phyloP scores from a whole-genome alignment of 805 yeast genomes.

The Suhomyces sp. region DNA sequence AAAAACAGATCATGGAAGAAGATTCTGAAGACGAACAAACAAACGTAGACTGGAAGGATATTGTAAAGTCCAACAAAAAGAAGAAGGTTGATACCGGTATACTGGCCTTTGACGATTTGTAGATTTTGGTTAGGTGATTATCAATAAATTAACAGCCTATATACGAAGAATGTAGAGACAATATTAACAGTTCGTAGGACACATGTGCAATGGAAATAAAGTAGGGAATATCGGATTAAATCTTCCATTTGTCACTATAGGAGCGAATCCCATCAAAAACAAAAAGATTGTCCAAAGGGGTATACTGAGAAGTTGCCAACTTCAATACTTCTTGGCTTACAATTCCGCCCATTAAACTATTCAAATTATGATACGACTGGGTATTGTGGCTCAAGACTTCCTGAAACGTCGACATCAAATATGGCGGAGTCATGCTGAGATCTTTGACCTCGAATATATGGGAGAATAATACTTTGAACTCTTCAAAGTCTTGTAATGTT shows the following conservation, averaged over 20 bases:
- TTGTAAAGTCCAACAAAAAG: constrained; percentile 64
- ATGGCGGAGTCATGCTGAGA: constrained; percentile 10
- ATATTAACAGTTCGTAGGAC: neutral
- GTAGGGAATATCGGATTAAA: constrained; percentile 8
- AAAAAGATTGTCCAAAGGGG: constrained; percentile 68
- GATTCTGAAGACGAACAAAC: constrained; percentile 42
- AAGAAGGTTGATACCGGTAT: constrained; percentile 41
- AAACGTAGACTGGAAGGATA: constrained; percentile 83
- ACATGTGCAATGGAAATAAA: neutral
- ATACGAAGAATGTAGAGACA: neutral
- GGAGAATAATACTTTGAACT: constrained; percentile 18
- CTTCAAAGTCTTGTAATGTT: constrained; percentile 15
- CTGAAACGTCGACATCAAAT: constrained; percentile 17
- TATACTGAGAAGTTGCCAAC: constrained; percentile 71
- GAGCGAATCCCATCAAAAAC: constrained; percentile 72
- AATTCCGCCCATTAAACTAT: constrained; percentile 78
- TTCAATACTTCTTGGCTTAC: constrained; percentile 84
- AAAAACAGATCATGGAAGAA: constrained; percentile 46
- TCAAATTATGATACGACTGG: constrained; percentile 52
- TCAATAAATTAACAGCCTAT: neutral
- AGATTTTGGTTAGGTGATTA: neutral
- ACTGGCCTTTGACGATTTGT: constrained; percentile 56
- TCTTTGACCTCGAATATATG: constrained; percentile 12
- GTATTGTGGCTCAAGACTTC: constrained; percentile 39
- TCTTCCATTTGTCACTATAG: constrained; percentile 41